Base-by-base conservation (phyloP, 805 yeast genomes). In the Blastobotrys peoriensis region DNA sequence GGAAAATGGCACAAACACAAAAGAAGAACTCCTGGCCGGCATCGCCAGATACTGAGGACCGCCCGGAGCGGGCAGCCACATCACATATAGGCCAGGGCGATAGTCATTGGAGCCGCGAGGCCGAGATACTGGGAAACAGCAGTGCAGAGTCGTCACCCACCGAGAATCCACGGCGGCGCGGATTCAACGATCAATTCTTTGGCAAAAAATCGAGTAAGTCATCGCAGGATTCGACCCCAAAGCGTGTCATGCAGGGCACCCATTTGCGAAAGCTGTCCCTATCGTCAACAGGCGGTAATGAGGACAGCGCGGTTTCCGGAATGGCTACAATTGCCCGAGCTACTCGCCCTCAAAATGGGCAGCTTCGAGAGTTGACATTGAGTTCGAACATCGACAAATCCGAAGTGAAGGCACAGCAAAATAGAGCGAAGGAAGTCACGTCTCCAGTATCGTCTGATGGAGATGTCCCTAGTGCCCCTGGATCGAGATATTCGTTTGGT, bases 251-350 rank as follows among this genome's bases (percentile, higher is more conserved):
- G 10, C 30, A 25, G 13, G 43, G 43, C 13, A 36, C 38, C 4
- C 43, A 40, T 33, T 30, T 40, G 36, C 43, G 43, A 6, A 17
- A 40, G 38, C 43, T 40, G 13, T 40, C 43, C 13, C 23, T 40
- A 16, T 16, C 38, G 4, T 35, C 38, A 17, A n/a, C 38, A 4
- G 19, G 18, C 4, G 19, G 19, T 19, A 16, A n/a, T 19, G 38
- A 16, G 5, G 19, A 35, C 38, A 3, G 10, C 4, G 22, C 16
- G 19, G 20, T 16, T 5, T 19, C 33, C 5, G 34, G 20, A 38
- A 36, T 16, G 3, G 20, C 21, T 18, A 22, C 30, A 36, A n/a
- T 36, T 13, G 3, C 28, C 30, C 40, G 38, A n/a, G 10, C 30
- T 18, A 33, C 23, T n/a, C 30, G 28, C 3, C 5, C 25, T 27